A percentile compares a stretch with the other conserved stretches of the same genome.
phyloP scores from a whole-genome alignment of 768 basidiomycete species.

The Tricholoma terreum region DNA sequence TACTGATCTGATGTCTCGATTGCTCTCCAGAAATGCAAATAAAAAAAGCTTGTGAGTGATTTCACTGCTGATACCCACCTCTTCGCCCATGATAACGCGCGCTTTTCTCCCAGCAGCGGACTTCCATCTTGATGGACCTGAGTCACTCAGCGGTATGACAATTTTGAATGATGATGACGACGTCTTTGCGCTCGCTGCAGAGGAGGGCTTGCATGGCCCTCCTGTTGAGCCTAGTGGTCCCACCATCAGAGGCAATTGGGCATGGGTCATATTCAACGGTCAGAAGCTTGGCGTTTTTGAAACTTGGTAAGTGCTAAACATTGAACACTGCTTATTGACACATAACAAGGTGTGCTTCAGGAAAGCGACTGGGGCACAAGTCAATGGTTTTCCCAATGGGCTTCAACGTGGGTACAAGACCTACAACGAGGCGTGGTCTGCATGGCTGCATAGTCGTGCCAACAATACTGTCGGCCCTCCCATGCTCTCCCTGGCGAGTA shows the following conservation, averaged over 20 bases:
- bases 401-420: background rate
- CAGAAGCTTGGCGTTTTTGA: background rate
- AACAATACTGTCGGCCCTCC: background rate
- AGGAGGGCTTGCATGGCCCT: background rate
- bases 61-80: background rate
- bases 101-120: background rate
- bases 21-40: background rate
- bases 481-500: background rate
- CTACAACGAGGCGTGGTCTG: background rate
- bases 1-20: background rate
- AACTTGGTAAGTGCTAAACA: conserved; percentile 2
- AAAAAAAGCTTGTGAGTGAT: background rate
- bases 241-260: background rate
- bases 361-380: background rate
- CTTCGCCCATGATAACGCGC: background rate
- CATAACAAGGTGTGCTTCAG: background rate
- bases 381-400: background rate
- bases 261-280: conserved; percentile 1
- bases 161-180: background rate
- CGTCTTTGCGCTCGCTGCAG: background rate
- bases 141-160: no score
- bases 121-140: no score
- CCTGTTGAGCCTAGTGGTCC: background rate
- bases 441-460: background rate
- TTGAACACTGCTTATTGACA: conserved; percentile 1